These are phyloP conservation scores for Pyrenophora seminiperda DNA, from an alignment of 2,329 filamentous ascomycete species.

Conservation along the genomic window DNA sequence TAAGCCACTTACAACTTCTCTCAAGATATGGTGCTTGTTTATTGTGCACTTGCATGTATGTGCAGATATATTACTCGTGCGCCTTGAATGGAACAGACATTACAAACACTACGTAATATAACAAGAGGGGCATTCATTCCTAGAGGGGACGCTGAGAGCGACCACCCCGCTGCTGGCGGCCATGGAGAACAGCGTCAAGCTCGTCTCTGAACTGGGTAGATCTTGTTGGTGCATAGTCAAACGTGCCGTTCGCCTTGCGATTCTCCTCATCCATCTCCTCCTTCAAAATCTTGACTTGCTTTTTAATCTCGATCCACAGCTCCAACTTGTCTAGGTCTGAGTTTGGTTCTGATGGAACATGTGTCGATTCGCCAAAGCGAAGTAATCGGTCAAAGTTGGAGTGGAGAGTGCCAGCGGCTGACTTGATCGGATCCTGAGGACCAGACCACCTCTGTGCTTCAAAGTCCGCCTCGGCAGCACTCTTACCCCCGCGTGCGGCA, in stretches of 20 bases:
- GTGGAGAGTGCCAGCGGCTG: constrained; percentile 11
- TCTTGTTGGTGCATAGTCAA: neutral
- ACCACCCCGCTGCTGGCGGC: constrained; percentile 4
- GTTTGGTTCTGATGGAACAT: neutral
- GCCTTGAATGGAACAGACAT: too few species aligned
- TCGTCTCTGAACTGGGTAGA: constrained; percentile 25
- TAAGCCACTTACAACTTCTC: too few species aligned
- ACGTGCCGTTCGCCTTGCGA: neutral
- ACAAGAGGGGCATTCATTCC: too few species aligned
- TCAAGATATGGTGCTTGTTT: too few species aligned
- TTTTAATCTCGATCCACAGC: constrained; percentile 51
- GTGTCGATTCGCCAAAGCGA: neutral
- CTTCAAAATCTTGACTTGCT: constrained; percentile 50
- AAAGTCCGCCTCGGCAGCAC: constrained; percentile 7
- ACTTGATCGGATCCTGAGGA: constrained; percentile 33
- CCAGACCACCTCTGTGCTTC: constrained; percentile 33
- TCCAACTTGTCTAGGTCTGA: constrained; percentile 45
- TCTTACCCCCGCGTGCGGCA: constrained; percentile 31
- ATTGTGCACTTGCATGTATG: too few species aligned
- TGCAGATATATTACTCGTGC: too few species aligned
- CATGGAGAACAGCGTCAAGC: constrained; percentile 31
- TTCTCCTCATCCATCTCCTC: constrained; percentile 47
- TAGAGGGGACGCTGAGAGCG: too few species aligned
- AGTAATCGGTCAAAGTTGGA: constrained; percentile 9
- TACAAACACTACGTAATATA: too few species aligned